Evolutionary conservation across 2,329 filamentous ascomycete species (phyloP).

Genomic region (Aciculosporium take): DNA sequence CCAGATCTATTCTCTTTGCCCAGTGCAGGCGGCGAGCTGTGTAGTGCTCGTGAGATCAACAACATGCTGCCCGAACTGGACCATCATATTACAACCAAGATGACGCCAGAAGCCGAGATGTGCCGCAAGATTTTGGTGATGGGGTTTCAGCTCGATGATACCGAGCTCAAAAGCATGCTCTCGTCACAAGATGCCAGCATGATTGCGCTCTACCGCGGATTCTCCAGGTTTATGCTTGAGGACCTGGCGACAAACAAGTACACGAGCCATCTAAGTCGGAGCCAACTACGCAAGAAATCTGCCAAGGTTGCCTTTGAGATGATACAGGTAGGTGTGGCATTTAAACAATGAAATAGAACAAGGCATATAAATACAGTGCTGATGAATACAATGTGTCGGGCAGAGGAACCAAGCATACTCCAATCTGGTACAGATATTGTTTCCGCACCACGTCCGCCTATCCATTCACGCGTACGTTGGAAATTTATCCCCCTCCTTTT

Average conservation of each 20-base stretch:
- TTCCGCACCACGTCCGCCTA: conserved; percentile 30
- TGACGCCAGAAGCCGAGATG: conserved; percentile 15
- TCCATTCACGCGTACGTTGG: conserved; percentile 29
- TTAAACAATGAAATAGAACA: too few species aligned
- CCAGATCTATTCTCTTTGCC: conserved; percentile 16
- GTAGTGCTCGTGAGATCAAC: conserved; percentile 9
- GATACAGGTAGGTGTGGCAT: conserved; percentile 13
- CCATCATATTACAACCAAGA: conserved; percentile 16
- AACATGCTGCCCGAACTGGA: conserved; percentile 26
- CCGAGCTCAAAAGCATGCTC: conserved; percentile 13
- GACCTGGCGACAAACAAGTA: conserved; percentile 16
- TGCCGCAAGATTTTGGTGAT: conserved; percentile 20
- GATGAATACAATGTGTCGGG: not conserved
- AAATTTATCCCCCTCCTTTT: not conserved
- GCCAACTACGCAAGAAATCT: conserved; percentile 16
- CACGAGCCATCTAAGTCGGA: conserved; percentile 14
- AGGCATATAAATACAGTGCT: too few species aligned
- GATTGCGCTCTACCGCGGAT: conserved; percentile 42
- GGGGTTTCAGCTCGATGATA: conserved; percentile 20
- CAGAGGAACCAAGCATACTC: conserved; percentile 32
- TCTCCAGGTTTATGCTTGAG: conserved; percentile 41
- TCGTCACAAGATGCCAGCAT: conserved; percentile 16
- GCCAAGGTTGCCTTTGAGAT: conserved; percentile 19
- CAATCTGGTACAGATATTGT: conserved; percentile 29
- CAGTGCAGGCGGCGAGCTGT: conserved; percentile 2